Conservation (phyloP, 1,284 basidiomycete species). For the Rhodotorula glutinis region DNA sequence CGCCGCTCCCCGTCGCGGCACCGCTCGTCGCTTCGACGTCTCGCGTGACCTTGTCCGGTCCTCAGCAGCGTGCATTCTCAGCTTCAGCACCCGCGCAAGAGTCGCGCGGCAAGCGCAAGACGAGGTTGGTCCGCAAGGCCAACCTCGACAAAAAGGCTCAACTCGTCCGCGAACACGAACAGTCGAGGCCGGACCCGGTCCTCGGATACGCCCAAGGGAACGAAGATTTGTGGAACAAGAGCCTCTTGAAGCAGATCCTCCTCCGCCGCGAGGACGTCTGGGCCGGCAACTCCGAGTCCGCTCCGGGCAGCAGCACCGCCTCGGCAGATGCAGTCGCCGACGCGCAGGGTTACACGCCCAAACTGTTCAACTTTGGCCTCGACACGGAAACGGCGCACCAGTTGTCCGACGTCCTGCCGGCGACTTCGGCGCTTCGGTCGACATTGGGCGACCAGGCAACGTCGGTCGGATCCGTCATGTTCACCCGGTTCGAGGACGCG, state of each 20-base stretch:
- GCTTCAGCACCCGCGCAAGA: constrained; percentile 12
- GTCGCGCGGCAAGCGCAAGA: constrained; percentile 35
- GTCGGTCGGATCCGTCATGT: constrained; percentile 22
- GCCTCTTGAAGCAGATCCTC: constrained; percentile 62
- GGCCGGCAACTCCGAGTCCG: constrained; percentile 40
- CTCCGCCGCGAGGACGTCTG: constrained; percentile 59
- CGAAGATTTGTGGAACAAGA: constrained; percentile 59
- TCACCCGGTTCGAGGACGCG: constrained; percentile 39
- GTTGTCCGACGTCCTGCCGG: constrained; percentile 22
- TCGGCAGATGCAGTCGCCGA: neutral
- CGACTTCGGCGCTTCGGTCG: constrained; percentile 49
- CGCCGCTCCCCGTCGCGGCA: constrained; percentile 6
- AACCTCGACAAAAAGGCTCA: constrained; percentile 47
- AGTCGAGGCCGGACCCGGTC: constrained; percentile 61
- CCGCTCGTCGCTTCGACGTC: constrained; percentile 1
- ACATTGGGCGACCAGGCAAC: constrained; percentile 41
- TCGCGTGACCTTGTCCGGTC: neutral
- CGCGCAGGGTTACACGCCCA: constrained; percentile 6
- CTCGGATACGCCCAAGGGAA: constrained; percentile 65
- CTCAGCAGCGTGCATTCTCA: constrained; percentile 21
- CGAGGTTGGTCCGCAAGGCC: constrained; percentile 43
- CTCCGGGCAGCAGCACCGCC: constrained; percentile 12
- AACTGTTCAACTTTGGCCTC: constrained; percentile 62
- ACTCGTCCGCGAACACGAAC: constrained; percentile 46
- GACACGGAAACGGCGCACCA: constrained; percentile 50